Evolutionary conservation across 495 filamentous ascomycete genomes (phyloP).

Genomic region (Aspergillus avenaceus): DNA sequence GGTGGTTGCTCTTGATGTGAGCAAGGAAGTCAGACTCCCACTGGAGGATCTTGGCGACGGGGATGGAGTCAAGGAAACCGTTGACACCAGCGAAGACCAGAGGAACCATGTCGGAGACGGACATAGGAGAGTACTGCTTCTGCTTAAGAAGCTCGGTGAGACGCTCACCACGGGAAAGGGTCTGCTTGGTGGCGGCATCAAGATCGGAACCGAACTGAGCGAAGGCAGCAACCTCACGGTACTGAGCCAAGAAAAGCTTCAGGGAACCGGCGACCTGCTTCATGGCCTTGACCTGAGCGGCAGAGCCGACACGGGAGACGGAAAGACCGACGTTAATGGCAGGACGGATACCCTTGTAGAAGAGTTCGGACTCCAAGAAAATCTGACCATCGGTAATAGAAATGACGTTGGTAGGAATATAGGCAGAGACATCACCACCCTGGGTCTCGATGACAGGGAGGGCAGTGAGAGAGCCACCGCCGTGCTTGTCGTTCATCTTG

Average conservation of each 20-base stretch:
- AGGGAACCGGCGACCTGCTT: slow-evolving; percentile 99
- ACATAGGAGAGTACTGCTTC: slow-evolving; percentile 99
- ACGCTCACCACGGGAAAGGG: slow-evolving; percentile 96
- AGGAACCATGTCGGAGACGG: slow-evolving; percentile 98
- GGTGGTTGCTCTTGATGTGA: slow-evolving; percentile 85
- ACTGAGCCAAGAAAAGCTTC: slow-evolving; percentile 99
- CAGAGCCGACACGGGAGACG: slow-evolving; percentile 98
- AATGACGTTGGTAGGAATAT: slow-evolving; percentile 99
- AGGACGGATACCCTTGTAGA: slow-evolving; percentile 99
- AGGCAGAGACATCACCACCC: slow-evolving; percentile 99
- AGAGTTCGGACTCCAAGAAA: slow-evolving; percentile 98
- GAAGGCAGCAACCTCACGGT: slow-evolving; percentile 99
- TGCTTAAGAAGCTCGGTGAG: slow-evolving; percentile 99
- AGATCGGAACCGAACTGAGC: slow-evolving; percentile 99
- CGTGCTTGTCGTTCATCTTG: slow-evolving; percentile 97
- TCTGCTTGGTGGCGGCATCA: slow-evolving; percentile 98
- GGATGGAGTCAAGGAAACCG: slow-evolving; percentile 82
- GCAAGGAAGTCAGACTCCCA: slow-evolving; percentile 94
- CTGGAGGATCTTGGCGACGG: slow-evolving; percentile 77
- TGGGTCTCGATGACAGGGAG: slow-evolving; percentile 99
- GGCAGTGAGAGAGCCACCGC: slow-evolving; percentile 94
- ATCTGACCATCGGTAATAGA: slow-evolving; percentile 99
- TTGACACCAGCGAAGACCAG: slow-evolving; percentile 99
- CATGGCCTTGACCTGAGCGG: slow-evolving; percentile 99
- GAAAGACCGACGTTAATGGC: slow-evolving; percentile 99